Conservation (phyloP, 1,139 yeast genomes). For the Yamadazyma sp. region DNA sequence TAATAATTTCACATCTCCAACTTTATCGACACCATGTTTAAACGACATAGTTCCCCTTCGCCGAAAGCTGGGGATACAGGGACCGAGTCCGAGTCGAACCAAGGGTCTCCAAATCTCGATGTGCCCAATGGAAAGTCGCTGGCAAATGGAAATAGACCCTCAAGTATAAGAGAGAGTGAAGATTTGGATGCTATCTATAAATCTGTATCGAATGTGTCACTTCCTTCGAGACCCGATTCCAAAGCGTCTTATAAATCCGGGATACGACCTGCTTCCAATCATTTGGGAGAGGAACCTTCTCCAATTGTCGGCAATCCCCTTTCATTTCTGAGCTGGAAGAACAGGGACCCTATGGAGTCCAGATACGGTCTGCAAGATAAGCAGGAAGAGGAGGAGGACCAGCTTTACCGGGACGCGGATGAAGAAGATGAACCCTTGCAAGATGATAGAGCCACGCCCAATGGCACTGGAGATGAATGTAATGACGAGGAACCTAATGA, state of each 20-base stretch:
- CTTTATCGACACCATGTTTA: background rate
- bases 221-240: conserved; percentile 6
- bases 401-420: conserved; percentile 1
- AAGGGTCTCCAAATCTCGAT: too few species aligned
- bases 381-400: conserved; percentile 15
- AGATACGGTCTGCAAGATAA: conserved; percentile 29
- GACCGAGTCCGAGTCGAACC: background rate
- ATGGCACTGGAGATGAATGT: background rate
- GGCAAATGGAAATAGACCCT: background rate
- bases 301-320: conserved; percentile 29
- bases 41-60: conserved; percentile 1
- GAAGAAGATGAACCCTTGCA: background rate
- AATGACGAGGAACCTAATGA: background rate
- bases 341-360: conserved; percentile 24
- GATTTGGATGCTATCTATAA: conserved; percentile 17
- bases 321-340: conserved; percentile 21
- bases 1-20: background rate
- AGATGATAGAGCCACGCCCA: background rate
- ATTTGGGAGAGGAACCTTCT: conserved; percentile 19
- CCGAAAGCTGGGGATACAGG: background rate
- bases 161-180: conserved; percentile 1
- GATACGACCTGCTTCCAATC: background rate
- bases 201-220: conserved; percentile 13
- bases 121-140: too few species aligned
- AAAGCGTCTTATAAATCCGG: background rate